phyloP scores from a whole-genome alignment of 73 alveolate genomes.

The Stentor coeruleus region DNA sequence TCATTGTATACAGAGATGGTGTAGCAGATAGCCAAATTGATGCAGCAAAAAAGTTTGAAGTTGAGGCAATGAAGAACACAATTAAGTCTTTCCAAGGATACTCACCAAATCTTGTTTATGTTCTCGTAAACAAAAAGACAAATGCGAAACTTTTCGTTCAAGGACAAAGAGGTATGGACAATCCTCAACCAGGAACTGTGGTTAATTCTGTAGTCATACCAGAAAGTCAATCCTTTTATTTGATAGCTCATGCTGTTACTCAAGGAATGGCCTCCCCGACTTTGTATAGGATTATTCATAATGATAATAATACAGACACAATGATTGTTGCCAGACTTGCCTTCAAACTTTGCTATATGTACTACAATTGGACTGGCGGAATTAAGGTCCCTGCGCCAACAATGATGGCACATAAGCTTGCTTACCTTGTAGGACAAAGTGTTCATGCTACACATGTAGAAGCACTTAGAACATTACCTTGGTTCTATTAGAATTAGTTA shows the following conservation, averaged over 20 bases:
- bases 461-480: background rate
- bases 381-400: slow-evolving; percentile 59
- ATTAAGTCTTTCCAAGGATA: background rate
- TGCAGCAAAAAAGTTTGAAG: slow-evolving; percentile 3
- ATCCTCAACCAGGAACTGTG: slow-evolving; percentile 26
- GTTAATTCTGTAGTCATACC: background rate
- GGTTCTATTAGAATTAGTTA: slow-evolving; percentile 20
- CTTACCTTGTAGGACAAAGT: slow-evolving; percentile 19
- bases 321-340: slow-evolving; percentile 39
- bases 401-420: slow-evolving; percentile 30
- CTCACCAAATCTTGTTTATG: slow-evolving; percentile 2
- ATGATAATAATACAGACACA: slow-evolving; percentile 43
- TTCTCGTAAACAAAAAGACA: slow-evolving; percentile 20
- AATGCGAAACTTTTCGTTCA: slow-evolving; percentile 2
- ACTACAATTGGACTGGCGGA: slow-evolving; percentile 94
- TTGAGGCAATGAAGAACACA: background rate
- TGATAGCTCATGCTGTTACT: slow-evolving; percentile 13
- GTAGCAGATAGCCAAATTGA: slow-evolving; percentile 15
- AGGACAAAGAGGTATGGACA: background rate
- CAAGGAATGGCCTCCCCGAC: slow-evolving; percentile 32
- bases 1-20: slow-evolving; percentile 21
- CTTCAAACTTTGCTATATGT: slow-evolving; percentile 82
- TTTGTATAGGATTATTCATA: slow-evolving; percentile 17
- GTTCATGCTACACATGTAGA: background rate
- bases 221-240: background rate